phyloP scores from a whole-genome alignment of 106 monocot genomes.

The Dioscorea dumetorum region DNA sequence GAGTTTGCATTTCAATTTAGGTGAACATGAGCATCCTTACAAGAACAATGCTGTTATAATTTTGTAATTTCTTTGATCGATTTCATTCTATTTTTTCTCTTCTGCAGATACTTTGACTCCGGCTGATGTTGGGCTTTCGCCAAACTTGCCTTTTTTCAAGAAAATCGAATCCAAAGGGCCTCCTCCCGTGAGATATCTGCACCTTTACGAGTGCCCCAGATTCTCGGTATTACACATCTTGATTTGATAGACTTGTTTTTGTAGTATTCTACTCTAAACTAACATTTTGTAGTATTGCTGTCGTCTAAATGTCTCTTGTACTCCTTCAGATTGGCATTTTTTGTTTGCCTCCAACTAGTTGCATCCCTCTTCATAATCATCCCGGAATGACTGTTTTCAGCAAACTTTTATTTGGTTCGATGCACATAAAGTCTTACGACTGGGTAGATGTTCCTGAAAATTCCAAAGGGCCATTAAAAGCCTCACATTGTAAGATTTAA shows the following conservation, averaged over 20 bases:
- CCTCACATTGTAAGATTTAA: slow-evolving; percentile 15
- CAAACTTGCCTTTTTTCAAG: slow-evolving; percentile 25
- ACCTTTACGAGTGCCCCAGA: slow-evolving; percentile 27
- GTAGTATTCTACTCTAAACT: not conserved
- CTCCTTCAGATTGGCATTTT: slow-evolving; percentile 67
- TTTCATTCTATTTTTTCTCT: not conserved
- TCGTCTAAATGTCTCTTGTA: not conserved
- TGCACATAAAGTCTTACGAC: slow-evolving; percentile 91
- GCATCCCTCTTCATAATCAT: slow-evolving; percentile 87
- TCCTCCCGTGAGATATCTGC: slow-evolving; percentile 35
- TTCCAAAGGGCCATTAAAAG: not conserved
- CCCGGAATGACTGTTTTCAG: slow-evolving; percentile 97
- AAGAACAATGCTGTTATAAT: too few species aligned
- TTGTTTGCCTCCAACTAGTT: slow-evolving; percentile 54
- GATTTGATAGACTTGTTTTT: not conserved
- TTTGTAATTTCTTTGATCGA: not conserved
- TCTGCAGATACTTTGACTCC: slow-evolving; percentile 38
- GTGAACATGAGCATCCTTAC: not conserved
- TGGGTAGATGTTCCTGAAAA: slow-evolving; percentile 37
- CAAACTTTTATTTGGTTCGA: slow-evolving; percentile 77
- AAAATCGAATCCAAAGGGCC: not conserved
- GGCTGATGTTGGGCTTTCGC: slow-evolving; percentile 31
- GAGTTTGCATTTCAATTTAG: not conserved
- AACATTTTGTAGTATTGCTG: not conserved
- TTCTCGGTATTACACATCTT: slow-evolving; percentile 24